Evolutionary conservation across 2,329 filamentous ascomycete genomes (phyloP).

Genomic region (Dactylella cylindrospora): DNA sequence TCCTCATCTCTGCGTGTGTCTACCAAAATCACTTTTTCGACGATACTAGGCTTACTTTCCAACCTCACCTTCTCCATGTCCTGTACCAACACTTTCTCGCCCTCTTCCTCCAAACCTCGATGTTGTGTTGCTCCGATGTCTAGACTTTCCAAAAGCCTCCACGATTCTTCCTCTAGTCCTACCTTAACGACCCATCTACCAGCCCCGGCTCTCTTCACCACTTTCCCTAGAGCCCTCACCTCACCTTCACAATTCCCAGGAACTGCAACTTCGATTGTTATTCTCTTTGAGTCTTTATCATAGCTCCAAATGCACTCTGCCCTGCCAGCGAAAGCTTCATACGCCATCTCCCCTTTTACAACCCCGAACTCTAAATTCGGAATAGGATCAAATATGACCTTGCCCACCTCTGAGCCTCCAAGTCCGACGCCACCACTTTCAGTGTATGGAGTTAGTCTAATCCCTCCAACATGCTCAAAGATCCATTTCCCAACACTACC

Average conservation of each 20-base stretch:
- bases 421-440: background rate
- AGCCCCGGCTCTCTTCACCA: background rate
- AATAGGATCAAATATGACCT: conserved; percentile 19
- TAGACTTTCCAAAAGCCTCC: background rate
- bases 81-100: too few species aligned
- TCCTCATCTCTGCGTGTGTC: too few species aligned
- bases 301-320: conserved; percentile 26
- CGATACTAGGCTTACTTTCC: too few species aligned
- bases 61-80: too few species aligned
- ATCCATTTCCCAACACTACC: conserved; percentile 58
- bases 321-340: conserved; percentile 19
- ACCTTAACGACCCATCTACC: conserved; percentile 13
- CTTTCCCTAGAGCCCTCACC: conserved; percentile 14
- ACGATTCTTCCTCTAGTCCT: conserved; percentile 2
- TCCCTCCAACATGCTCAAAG: conserved; percentile 54
- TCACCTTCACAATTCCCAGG: conserved; percentile 33
- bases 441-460: conserved; percentile 52
- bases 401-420: background rate
- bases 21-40: too few species aligned
- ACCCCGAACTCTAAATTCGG: conserved; percentile 15
- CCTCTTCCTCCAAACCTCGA: too few species aligned
- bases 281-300: background rate
- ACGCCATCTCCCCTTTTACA: conserved; percentile 19
- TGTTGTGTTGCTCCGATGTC: too few species aligned
- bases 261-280: conserved; percentile 10